Evolutionary conservation across 352 stramenopile species (phyloP).

Genomic region (Phytophthora citrophthora): DNA sequence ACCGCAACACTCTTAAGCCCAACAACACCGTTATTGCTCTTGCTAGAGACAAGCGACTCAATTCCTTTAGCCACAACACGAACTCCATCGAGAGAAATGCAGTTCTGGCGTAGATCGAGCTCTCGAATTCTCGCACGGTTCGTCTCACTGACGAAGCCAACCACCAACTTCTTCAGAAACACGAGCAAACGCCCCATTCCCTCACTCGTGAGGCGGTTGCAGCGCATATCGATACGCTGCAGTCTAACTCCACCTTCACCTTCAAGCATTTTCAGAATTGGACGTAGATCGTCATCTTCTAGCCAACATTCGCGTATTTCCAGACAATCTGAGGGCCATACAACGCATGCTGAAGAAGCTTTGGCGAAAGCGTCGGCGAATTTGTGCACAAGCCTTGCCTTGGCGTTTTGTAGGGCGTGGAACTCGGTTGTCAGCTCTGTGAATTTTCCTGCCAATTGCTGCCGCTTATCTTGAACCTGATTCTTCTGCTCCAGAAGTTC

Average conservation of each 20-base stretch:
- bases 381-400: slow-evolving; percentile 48
- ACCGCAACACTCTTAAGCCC: slow-evolving; percentile 50
- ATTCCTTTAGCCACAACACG: slow-evolving; percentile 57
- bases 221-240: slow-evolving; percentile 56
- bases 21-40: slow-evolving; percentile 3
- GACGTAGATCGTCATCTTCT: slow-evolving; percentile 50
- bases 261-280: slow-evolving; percentile 52
- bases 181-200: slow-evolving; percentile 43
- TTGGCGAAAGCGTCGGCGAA: slow-evolving; percentile 40
- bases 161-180: slow-evolving; percentile 31
- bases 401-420: slow-evolving; percentile 46
- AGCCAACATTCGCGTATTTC: slow-evolving; percentile 65
- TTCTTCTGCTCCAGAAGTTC: slow-evolving; percentile 50
- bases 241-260: slow-evolving; percentile 20
- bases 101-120: slow-evolving; percentile 76
- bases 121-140: slow-evolving; percentile 31
- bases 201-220: slow-evolving; percentile 66
- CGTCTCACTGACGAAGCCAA: background rate
- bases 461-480: slow-evolving; percentile 41
- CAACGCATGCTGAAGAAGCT: slow-evolving; percentile 5
- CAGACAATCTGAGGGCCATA: slow-evolving; percentile 28
- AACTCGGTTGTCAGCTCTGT: slow-evolving; percentile 52
- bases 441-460: slow-evolving; percentile 34
- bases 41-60: slow-evolving; percentile 38
- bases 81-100: slow-evolving; percentile 69